phyloP scores from a whole-genome alignment of 108 stramenopile species.

The Nitzschia inconspicua region DNA sequence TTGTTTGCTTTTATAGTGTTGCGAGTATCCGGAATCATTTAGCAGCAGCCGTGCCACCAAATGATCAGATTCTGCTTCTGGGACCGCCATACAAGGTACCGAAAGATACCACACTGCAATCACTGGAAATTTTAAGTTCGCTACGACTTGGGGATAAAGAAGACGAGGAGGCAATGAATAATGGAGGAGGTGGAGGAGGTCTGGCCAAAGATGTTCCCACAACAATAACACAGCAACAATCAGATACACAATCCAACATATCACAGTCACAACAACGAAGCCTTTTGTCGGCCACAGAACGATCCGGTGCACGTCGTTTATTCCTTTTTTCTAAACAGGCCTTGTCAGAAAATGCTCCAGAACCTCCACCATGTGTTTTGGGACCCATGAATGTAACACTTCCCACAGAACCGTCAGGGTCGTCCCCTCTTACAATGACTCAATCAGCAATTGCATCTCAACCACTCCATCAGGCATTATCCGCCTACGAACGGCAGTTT shows the following conservation, averaged over 20 bases:
- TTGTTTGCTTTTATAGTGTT: conserved; percentile 35
- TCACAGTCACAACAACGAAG: conserved; percentile 3
- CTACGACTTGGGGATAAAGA: conserved; percentile 76
- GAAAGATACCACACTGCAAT: conserved; percentile 65
- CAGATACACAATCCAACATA: neutral
- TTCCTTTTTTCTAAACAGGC: conserved; percentile 81
- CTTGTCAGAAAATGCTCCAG: conserved; percentile 68
- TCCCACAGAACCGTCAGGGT: conserved; percentile 51
- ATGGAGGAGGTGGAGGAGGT: neutral
- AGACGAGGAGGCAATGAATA: conserved; percentile 46
- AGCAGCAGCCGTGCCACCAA: conserved; percentile 63
- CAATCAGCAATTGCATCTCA: conserved; percentile 51
- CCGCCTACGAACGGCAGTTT: conserved; percentile 75
- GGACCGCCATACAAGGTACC: conserved; percentile 86
- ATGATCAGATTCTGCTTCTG: conserved; percentile 76
- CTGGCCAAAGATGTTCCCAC: no score
- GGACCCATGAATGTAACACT: conserved; percentile 47
- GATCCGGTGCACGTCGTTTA: conserved; percentile 68
- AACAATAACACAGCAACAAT: conserved; percentile 5
- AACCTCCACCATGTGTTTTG: conserved; percentile 61
- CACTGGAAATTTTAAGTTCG: conserved; percentile 65
- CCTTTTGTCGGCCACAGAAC: conserved; percentile 66
- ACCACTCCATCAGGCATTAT: conserved; percentile 70
- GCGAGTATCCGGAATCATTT: conserved; percentile 65
- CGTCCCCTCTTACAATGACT: conserved; percentile 56